Evolutionary conservation across 2,329 filamentous ascomycete genomes (phyloP), one percentile per base, ranked within the genome.

Genomic region (Zymoseptoria passerinii): DNA sequence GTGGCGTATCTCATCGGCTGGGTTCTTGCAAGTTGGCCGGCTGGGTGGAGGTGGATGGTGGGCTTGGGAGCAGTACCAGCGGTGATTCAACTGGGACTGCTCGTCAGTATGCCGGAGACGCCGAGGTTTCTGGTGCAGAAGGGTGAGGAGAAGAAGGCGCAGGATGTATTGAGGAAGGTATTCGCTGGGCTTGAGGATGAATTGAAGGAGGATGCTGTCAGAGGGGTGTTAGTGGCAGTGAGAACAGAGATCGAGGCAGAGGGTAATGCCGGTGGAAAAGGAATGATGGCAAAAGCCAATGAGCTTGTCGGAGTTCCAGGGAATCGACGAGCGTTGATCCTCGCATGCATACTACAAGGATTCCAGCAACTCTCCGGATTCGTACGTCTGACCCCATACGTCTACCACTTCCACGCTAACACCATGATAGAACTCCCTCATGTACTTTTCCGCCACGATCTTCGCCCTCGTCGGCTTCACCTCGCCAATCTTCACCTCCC

Each of bases 21-120:
- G 87, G 72, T 80, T 0, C 86, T 95, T 52, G 81, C 84, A 5
- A 61, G 62, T 8, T 79, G 81, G 7, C 60, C 66, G 7, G 81
- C 80, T 10, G 90, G 88, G 1, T 97, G 92, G 92, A 80, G 90
- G 53, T 95, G 89, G 86, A 92, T 96, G 83, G 91, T 96, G 0
- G 92, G 92, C 0, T 74, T 96, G 0, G 92, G 92, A 0, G 88
- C 88, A 8, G 61, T 87, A 27, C 92, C 92, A 0, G 92, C 91
- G 0, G 72, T 82, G 0, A 57, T 91, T 3, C 92, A 96, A 71
- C 81, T 83, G 4, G 70, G 79, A 0, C 75, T 95, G 56, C 75
- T 96, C 59, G 66, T 84, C 2, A 78, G 84, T 54, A 87, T 96
- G 82, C 91, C 91, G 0, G 92, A 97, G 74, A 95, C 89, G 10